Evolutionary conservation across 208 protist genomes (phyloP).

Genomic region (Entamoeba nuttalli): DNA sequence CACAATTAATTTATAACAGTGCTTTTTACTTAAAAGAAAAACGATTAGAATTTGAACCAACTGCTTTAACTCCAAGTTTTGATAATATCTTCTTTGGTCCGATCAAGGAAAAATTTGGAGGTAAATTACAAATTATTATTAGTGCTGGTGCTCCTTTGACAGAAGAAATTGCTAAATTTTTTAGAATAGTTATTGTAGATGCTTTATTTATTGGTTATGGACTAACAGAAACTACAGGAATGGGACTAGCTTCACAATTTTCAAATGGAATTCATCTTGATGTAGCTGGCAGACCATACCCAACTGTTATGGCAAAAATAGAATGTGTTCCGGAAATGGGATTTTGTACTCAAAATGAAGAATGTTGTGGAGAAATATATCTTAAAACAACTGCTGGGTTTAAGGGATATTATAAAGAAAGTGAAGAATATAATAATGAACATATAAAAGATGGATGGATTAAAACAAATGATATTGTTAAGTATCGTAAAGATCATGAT

Average conservation of each 20-base stretch:
- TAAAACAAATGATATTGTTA: constrained; percentile 19
- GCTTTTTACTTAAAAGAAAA: neutral
- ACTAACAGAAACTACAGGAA: constrained; percentile 7
- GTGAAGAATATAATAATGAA: neutral
- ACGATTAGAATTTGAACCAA: neutral
- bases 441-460: constrained; percentile 13
- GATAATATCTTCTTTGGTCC: neutral
- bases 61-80: neutral
- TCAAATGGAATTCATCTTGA: neutral
- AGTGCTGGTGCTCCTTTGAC: neutral
- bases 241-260: neutral
- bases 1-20: neutral
- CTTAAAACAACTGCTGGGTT: neutral
- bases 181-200: neutral
- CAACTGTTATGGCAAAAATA: neutral
- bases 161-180: constrained; percentile 1
- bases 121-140: constrained; percentile 9
- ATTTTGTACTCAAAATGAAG: neutral
- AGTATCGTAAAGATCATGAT: neutral
- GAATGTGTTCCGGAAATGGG: neutral
- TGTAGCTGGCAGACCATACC: neutral
- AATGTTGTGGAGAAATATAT: constrained; percentile 11
- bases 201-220: constrained; percentile 9
- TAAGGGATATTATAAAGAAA: constrained; percentile 22
- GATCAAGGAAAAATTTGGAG: constrained; percentile 12